phyloP scores from a whole-genome alignment of 2,329 filamentous ascomycete genomes.

The Fusarium xyrophilum region DNA sequence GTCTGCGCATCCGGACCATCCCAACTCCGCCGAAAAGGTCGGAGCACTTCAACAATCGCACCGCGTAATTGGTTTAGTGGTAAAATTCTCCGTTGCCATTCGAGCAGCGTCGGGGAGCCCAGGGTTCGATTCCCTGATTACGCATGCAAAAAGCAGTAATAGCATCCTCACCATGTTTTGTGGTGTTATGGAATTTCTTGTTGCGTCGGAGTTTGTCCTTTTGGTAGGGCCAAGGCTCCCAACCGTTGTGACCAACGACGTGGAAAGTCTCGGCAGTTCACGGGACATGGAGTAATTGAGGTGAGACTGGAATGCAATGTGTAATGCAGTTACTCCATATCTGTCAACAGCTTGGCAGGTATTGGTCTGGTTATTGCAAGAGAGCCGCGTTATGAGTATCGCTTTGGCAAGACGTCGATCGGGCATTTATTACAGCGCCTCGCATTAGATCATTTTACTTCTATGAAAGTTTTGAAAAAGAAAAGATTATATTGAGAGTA shows the following conservation, averaged over 20 bases:
- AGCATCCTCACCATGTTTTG: neutral
- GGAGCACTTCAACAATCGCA: neutral
- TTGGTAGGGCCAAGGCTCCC: rapidly evolving
- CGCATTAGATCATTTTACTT: neutral
- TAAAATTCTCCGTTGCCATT: constrained; percentile 23
- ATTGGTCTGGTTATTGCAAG: neutral
- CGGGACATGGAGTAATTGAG: neutral
- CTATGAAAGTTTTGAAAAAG: neutral
- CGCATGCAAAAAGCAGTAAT: neutral
- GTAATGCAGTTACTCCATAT: rapidly evolving
- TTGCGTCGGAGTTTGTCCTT: rapidly evolving
- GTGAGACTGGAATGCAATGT: rapidly evolving
- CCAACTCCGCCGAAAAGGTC: rapidly evolving
- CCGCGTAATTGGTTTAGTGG: constrained; percentile 24
- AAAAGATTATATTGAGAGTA: neutral
- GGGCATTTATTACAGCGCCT: neutral
- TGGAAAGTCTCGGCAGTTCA: neutral
- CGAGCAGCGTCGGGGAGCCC: constrained; percentile 5
- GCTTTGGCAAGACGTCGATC: neutral
- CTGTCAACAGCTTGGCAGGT: neutral
- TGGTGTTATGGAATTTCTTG: neutral
- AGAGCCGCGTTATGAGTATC: neutral
- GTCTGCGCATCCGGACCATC: no score
- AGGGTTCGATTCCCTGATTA: constrained; percentile 23
- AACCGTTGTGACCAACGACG: neutral